Conservation (phyloP, 345 rosid genomes). For the Stellera chamaejasme region DNA sequence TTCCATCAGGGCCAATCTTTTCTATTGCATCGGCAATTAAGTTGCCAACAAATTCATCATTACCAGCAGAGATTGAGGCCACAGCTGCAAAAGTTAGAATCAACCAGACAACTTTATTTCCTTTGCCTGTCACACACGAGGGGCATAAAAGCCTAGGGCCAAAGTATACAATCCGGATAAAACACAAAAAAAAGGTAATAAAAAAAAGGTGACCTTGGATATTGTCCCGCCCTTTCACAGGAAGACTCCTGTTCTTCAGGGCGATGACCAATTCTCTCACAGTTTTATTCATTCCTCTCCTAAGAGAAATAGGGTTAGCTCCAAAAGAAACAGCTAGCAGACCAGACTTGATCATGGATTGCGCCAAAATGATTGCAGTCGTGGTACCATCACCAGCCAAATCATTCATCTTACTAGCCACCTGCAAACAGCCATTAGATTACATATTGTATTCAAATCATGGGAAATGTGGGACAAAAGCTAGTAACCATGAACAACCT, state of each 20-base stretch:
- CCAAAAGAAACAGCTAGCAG: conserved; percentile 68
- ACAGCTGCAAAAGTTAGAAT: conserved; percentile 46
- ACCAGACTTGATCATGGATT: conserved; percentile 69
- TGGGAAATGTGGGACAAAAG: conserved; percentile 14
- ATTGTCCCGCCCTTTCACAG: conserved; percentile 54
- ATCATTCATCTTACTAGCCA: conserved; percentile 69
- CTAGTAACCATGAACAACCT: conserved; percentile 72
- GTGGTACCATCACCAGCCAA: conserved; percentile 94
- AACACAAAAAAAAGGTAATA: no score
- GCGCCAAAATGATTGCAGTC: conserved; percentile 76
- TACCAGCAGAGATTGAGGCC: conserved; percentile 89
- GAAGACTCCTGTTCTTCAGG: conserved; percentile 42
- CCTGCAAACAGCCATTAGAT: conserved; percentile 35
- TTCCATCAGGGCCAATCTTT: conserved; percentile 82
- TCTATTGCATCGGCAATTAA: conserved; percentile 66
- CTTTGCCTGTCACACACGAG: not conserved
- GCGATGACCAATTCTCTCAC: conserved; percentile 44
- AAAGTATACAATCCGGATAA: not conserved
- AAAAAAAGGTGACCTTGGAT: conserved; percentile 45
- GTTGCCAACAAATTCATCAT: conserved; percentile 64
- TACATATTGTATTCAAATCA: conserved; percentile 1
- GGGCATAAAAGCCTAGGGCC: no score
- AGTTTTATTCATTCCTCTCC: conserved; percentile 59
- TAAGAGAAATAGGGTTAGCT: conserved; percentile 69
- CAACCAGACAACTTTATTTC: not conserved